Conservation (phyloP, 2,329 filamentous ascomycete genomes). For the Ceratocystis papillata region DNA sequence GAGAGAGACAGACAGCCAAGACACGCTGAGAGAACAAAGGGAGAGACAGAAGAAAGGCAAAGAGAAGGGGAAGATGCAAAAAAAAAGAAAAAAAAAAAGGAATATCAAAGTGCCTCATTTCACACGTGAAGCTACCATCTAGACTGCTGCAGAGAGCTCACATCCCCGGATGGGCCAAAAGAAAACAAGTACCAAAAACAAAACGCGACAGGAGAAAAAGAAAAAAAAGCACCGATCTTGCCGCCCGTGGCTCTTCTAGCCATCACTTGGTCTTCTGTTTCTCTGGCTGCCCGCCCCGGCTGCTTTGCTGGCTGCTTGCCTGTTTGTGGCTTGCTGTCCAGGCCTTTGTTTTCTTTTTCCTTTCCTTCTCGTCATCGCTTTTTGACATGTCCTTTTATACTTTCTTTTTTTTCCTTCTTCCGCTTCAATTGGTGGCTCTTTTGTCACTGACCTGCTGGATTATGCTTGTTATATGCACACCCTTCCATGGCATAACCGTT, state of each 20-base stretch:
- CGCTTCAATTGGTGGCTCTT: background rate
- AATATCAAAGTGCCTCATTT: background rate
- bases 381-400: background rate
- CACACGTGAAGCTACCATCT: background rate
- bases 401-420: background rate
- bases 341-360: constrained; percentile 14
- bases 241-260: background rate
- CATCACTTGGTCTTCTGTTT: background rate
- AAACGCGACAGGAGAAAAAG: background rate
- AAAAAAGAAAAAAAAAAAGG: background rate
- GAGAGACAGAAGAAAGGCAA: no score
- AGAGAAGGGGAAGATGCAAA: background rate
- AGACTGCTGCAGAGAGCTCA: background rate
- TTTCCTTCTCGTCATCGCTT: constrained; percentile 6
- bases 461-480: background rate
- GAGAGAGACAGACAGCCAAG: background rate
- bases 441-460: background rate
- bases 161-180: background rate
- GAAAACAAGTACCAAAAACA: background rate
- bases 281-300: background rate
- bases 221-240: background rate
- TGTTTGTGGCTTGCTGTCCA: background rate
- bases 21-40: background rate
- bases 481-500: background rate
- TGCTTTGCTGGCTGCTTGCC: background rate